phyloP scores from a whole-genome alignment of 805 yeast species.

The Candida xiaguanensis region DNA sequence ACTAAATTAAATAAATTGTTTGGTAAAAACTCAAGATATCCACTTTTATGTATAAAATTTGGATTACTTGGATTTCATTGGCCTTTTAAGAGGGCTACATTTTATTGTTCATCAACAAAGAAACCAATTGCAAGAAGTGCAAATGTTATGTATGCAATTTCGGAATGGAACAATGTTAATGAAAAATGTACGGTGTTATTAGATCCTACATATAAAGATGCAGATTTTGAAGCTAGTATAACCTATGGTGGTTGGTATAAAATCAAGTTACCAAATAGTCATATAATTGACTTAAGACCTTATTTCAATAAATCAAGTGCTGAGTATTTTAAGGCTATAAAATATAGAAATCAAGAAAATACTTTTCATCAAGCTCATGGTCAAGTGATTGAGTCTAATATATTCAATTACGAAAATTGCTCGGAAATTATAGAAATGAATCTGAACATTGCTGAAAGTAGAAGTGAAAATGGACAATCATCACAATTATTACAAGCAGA shows the following conservation, averaged over 20 bases:
- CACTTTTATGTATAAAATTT: constrained; percentile 33
- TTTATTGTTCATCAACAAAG: constrained; percentile 34
- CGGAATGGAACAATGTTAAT: constrained; percentile 28
- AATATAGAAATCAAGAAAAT: constrained; percentile 36
- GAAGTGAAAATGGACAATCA: constrained; percentile 34
- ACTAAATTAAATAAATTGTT: constrained; percentile 16
- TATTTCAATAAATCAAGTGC: constrained; percentile 23
- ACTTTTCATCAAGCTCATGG: constrained; percentile 33
- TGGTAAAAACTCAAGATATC: constrained; percentile 27
- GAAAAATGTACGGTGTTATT: constrained; percentile 31
- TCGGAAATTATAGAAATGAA: constrained; percentile 28
- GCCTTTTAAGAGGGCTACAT: constrained; percentile 41
- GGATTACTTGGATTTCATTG: constrained; percentile 43
- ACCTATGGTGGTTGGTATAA: constrained; percentile 36
- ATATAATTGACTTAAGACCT: constrained; percentile 38
- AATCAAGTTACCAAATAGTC: constrained; percentile 34
- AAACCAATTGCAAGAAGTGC: constrained; percentile 40
- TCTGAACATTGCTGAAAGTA: constrained; percentile 36
- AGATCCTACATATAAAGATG: constrained; percentile 36
- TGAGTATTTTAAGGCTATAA: constrained; percentile 38
- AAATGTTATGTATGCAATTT: constrained; percentile 34
- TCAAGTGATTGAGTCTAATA: constrained; percentile 26
- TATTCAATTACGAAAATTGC: constrained; percentile 30
- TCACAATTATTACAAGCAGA: constrained; percentile 34
- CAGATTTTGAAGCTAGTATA: constrained; percentile 28